Evolutionary conservation across 345 rosid species (phyloP), one percentile per base, ranked within the genome.

Genomic region (Arabidopsis suecica): DNA sequence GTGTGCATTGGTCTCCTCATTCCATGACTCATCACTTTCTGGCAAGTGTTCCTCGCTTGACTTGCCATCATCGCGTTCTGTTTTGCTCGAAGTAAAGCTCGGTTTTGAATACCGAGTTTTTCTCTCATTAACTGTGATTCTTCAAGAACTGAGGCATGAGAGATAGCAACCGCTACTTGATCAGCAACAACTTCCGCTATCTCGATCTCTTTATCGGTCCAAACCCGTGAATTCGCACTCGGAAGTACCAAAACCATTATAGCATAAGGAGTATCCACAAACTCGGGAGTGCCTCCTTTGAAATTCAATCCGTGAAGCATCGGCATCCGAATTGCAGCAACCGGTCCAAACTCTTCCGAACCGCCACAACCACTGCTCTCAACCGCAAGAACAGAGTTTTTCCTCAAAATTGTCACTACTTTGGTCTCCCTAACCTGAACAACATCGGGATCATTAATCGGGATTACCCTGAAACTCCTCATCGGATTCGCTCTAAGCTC

Each of bases 1-100:
- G 97, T 87, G 81, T 94, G 93, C 97, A 94, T 91, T 10, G 98
- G 98, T 77, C 95, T 86, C 82, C 88, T 90, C 93, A 92, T 90
- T 58, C 97, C 98, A 61, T 89, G 86, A 73, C 97, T 91, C 97
- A 91, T 91, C 65, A 94, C 97, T 81, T 91, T 94, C 77, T 94
- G 97, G 81, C 91, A 91, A 30, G 97, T 87, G 79, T 87, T 84
- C 80, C 96, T 87, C 0, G 97, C 96, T 81, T 86, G 88, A 79
- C 89, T 90, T 8, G 98, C 98, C 98, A 94, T 91, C 97, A 91
- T 84, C 1, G 97, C 97, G 71, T 88, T 89, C 82, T 84, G 85
- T 80, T 77, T 86, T 14, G 91, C 98, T 73, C 84, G 89, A 68
- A 90, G 96, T 76, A 94, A 64, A 12, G 82, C 86, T 12, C 84